Conservation (phyloP, 208 protist genomes). For the Crithidia bombi region DNA sequence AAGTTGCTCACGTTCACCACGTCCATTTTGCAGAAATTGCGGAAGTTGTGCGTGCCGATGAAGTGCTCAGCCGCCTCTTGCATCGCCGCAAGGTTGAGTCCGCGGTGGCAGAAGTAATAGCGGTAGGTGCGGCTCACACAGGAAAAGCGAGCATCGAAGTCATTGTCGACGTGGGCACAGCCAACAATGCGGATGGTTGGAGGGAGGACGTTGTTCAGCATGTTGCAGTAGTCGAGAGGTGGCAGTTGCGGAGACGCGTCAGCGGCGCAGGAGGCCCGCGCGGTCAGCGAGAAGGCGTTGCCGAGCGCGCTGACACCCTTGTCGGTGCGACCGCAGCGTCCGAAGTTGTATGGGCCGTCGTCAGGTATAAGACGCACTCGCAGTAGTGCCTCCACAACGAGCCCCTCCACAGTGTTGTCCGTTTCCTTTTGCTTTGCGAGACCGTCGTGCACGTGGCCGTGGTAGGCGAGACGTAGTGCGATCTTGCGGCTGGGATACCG, state of each 20-base stretch:
- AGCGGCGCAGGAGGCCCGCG: slow-evolving; percentile 59
- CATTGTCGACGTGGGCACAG: slow-evolving; percentile 87
- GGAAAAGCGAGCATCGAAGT: slow-evolving; percentile 94
- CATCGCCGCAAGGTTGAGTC: slow-evolving; percentile 91
- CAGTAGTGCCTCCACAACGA: slow-evolving; percentile 55
- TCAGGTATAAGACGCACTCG: slow-evolving; percentile 67
- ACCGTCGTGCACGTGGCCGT: slow-evolving; percentile 84
- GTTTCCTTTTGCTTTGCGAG: slow-evolving; percentile 86
- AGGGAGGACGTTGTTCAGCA: slow-evolving; percentile 96
- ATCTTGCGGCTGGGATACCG: slow-evolving; percentile 80
- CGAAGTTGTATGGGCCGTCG: slow-evolving; percentile 63
- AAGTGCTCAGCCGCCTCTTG: slow-evolving; percentile 78
- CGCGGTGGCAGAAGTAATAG: slow-evolving; percentile 91
- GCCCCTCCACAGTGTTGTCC: slow-evolving; percentile 81
- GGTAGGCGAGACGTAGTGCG: slow-evolving; percentile 85
- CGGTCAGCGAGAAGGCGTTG: slow-evolving; percentile 76
- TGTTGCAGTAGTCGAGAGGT: slow-evolving; percentile 92
- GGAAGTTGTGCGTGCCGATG: slow-evolving; percentile 96
- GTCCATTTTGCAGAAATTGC: slow-evolving; percentile 98
- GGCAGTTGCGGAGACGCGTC: slow-evolving; percentile 38
- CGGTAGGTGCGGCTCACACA: slow-evolving; percentile 91
- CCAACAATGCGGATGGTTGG: slow-evolving; percentile 94
- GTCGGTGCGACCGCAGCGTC: slow-evolving; percentile 86
- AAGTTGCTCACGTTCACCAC: slow-evolving; percentile 93
- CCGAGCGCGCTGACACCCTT: slow-evolving; percentile 91